Evolutionary conservation across 2,329 filamentous ascomycete species (phyloP).

Genomic region (Fusarium xyrophilum): DNA sequence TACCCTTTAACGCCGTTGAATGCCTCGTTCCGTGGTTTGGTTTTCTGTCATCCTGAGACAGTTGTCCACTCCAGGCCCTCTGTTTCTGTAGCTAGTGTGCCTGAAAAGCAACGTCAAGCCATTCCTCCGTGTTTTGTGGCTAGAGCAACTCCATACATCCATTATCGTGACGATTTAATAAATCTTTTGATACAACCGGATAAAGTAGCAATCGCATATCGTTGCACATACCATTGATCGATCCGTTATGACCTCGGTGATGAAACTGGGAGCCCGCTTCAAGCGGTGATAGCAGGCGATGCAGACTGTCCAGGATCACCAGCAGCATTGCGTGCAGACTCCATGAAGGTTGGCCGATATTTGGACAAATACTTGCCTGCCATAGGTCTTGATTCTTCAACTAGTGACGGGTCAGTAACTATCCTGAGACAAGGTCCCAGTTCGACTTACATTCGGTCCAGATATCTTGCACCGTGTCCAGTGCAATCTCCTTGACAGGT

Average conservation of each 20-base stretch:
- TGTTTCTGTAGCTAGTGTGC: constrained; percentile 4
- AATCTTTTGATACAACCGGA: constrained; percentile 21
- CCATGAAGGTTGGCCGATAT: constrained; percentile 63
- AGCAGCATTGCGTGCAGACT: constrained; percentile 41
- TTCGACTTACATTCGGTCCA: constrained; percentile 68
- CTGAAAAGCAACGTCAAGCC: neutral
- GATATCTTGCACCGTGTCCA: constrained; percentile 71
- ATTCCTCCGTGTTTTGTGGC: constrained; percentile 5
- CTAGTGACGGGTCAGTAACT: constrained; percentile 46
- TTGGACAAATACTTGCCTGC: constrained; percentile 68
- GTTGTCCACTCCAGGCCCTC: neutral
- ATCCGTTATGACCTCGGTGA: neutral
- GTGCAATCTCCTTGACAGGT: constrained; percentile 66
- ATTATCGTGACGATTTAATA: constrained; percentile 2
- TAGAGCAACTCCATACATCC: constrained; percentile 8
- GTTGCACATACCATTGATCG: neutral
- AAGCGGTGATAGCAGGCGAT: constrained; percentile 45
- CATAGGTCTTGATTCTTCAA: constrained; percentile 68
- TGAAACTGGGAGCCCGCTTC: constrained; percentile 8
- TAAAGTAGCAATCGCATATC: neutral
- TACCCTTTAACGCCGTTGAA: constrained; percentile 27
- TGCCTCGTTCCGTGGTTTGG: constrained; percentile 14
- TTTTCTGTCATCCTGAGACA: constrained; percentile 2
- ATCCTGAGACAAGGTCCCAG: neutral
- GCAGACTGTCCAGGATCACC: constrained; percentile 32